Percentiles rank a stretch among this genome's conserved stretches.
Evolutionary conservation across 1,139 yeast genomes (phyloP).

Genomic region (Suhomyces choctaworum): DNA sequence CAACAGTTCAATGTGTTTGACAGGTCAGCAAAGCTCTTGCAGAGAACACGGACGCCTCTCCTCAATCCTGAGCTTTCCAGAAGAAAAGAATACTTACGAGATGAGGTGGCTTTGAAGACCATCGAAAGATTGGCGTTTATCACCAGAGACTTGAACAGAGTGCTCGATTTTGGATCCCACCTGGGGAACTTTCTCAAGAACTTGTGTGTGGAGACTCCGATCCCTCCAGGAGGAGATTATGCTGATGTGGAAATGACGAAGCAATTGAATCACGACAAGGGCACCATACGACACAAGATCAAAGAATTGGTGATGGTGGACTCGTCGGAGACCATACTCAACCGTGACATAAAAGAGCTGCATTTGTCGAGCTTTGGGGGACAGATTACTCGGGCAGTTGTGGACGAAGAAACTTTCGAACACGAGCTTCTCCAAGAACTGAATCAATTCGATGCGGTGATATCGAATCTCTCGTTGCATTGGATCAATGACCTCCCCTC

Average conservation of each 20-base stretch:
- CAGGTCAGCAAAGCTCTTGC: conserved; percentile 57
- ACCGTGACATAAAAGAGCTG: conserved; percentile 44
- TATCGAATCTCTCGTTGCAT: conserved; percentile 74
- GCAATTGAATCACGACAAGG: conserved; percentile 54
- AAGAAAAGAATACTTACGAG: conserved; percentile 71
- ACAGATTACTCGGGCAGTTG: conserved; percentile 48
- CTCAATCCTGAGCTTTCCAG: conserved; percentile 46
- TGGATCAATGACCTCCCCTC: conserved; percentile 86
- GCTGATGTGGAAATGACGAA: conserved; percentile 30
- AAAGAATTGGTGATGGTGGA: conserved; percentile 68
- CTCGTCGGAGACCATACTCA: conserved; percentile 53
- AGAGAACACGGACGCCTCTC: conserved; percentile 55
- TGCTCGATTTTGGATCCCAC: conserved; percentile 74
- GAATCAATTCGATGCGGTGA: conserved; percentile 67
- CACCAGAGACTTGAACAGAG: conserved; percentile 58
- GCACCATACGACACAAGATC: conserved; percentile 51
- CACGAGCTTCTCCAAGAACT: conserved; percentile 37
- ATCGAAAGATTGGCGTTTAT: conserved; percentile 76
- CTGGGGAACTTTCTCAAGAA: conserved; percentile 57
- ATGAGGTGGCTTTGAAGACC: conserved; percentile 72
- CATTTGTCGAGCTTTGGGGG: conserved; percentile 44
- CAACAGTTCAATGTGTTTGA: conserved; percentile 64
- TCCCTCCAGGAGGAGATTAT: conserved; percentile 29
- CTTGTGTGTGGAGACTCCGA: conserved; percentile 34
- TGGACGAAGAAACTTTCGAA: conserved; percentile 66